Base-by-base conservation (phyloP, 1,284 basidiomycete genomes). In the Trichosporon coremiiforme region DNA sequence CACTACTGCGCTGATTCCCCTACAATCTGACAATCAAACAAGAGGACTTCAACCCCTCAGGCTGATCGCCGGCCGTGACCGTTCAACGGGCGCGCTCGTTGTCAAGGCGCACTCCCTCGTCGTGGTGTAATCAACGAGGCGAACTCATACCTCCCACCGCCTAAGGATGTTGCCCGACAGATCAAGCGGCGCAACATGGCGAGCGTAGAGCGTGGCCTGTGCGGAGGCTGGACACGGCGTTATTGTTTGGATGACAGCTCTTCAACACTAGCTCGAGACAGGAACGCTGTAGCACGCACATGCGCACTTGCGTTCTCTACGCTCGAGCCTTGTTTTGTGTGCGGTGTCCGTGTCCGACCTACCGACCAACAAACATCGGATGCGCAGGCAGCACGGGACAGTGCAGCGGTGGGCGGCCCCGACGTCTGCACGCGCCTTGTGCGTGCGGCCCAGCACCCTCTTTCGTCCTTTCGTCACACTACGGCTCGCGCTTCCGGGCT, bases 271-370 rank as follows among this genome's bases (percentile, higher is more conserved):
- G 17, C 15, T 25, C 10, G 50, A 4, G 17, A 25, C 20, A 53
- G 50, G 50, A 25, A 53, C 20, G 9, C 20, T 10, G 25, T 25
- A 25, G 22, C 50, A 25, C 20, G 50, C 50, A 22, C 50, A 53
- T 53, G 50, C 50, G 50, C 50, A 53, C 50, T 3, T 25, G 22
- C 50, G 29, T 33, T 15, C 17, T 15, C 5, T 13, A 15, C 55
- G 55, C 55, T 60, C 55, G 33, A 62, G 57, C 57, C 57, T 35
- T 62, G 57, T 62, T 33, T 62, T 33, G 57, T 33, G 35, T 35
- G 29, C 20, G 50, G 50, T 62, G 29, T 62, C 57, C 31, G 10
- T 33, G 57, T 53, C 50, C n/a, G 20, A 9, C 10, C 50, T 22
- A 10, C 50, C 50, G 25, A 25, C 25, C 25, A 4, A 62, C 57